Conservation (phyloP, 139 green algal species). For the Chlorella sp. region DNA sequence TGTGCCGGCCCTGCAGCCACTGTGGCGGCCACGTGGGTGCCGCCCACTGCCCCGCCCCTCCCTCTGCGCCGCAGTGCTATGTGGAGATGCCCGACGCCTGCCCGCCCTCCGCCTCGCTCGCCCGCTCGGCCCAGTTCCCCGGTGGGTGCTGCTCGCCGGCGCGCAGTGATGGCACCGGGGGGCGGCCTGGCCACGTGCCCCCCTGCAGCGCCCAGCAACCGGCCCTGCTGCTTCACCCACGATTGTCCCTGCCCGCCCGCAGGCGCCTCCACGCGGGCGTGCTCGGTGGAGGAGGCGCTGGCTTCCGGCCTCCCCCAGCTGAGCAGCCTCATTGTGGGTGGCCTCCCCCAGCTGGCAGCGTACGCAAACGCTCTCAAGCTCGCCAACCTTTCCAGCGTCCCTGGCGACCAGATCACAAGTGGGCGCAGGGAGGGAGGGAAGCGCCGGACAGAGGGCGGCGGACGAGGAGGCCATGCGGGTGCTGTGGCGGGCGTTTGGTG, state of each 20-base stretch:
- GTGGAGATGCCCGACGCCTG: too few species aligned
- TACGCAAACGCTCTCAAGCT: background rate
- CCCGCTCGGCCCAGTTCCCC: background rate
- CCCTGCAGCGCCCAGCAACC: background rate
- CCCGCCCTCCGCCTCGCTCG: too few species aligned
- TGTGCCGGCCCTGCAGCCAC: background rate
- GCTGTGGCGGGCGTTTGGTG: too few species aligned
- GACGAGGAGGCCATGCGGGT: too few species aligned
- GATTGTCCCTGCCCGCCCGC: background rate
- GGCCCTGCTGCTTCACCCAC: background rate
- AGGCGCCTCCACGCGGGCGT: conserved; percentile 10
- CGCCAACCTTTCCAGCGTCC: background rate
- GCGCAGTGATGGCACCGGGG: background rate
- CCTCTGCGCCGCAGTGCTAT: too few species aligned
- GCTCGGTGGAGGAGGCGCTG: background rate
- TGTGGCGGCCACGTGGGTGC: background rate
- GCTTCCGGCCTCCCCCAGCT: background rate
- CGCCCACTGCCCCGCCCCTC: too few species aligned
- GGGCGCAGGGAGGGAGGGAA: too few species aligned
- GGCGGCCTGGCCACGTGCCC: background rate
- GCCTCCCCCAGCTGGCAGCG: conserved; percentile 5
- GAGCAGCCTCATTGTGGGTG: background rate
- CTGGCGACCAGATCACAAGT: conserved; percentile 3
- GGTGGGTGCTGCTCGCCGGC: too few species aligned
- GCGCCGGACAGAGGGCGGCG: too few species aligned